Evolutionary conservation across 106 monocot species (phyloP).

Genomic region (Triglochin maritima): DNA sequence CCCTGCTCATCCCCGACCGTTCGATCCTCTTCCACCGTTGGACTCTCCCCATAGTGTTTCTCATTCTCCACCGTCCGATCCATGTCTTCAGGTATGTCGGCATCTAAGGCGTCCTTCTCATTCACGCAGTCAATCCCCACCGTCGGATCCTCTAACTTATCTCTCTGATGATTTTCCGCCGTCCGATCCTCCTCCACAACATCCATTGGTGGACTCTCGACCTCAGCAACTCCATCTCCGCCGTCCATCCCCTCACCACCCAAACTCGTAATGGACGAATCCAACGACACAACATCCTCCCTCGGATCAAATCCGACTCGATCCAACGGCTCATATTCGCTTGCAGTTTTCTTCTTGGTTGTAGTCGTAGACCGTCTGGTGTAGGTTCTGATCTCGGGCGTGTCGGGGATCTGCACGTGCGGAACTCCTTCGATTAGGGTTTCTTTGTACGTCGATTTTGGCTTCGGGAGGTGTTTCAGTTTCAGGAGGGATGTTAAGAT

Average conservation of each 20-base stretch:
- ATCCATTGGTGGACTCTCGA: too few species aligned
- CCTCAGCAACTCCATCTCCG: background rate
- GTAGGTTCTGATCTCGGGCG: background rate
- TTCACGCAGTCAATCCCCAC: too few species aligned
- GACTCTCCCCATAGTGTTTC: too few species aligned
- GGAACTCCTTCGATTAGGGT: slow-evolving; percentile 9
- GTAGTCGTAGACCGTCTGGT: background rate
- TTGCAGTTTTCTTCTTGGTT: background rate
- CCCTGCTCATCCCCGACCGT: too few species aligned
- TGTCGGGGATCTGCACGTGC: background rate
- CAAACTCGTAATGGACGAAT: background rate
- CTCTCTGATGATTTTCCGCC: too few species aligned
- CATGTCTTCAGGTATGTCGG: too few species aligned
- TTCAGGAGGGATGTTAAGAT: background rate
- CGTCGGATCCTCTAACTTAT: too few species aligned
- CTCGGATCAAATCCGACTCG: background rate
- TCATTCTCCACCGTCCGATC: too few species aligned
- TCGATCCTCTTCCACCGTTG: too few species aligned
- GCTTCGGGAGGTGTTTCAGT: background rate
- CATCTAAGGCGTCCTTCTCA: too few species aligned
- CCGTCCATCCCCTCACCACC: background rate
- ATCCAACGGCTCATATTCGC: background rate
- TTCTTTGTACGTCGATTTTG: background rate
- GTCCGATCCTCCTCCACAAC: too few species aligned
- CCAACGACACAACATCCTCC: background rate